Evolutionary conservation across 129 eudicot genomes (phyloP), one percentile per base, ranked within the genome.

Genomic region (Arctium lappa): DNA sequence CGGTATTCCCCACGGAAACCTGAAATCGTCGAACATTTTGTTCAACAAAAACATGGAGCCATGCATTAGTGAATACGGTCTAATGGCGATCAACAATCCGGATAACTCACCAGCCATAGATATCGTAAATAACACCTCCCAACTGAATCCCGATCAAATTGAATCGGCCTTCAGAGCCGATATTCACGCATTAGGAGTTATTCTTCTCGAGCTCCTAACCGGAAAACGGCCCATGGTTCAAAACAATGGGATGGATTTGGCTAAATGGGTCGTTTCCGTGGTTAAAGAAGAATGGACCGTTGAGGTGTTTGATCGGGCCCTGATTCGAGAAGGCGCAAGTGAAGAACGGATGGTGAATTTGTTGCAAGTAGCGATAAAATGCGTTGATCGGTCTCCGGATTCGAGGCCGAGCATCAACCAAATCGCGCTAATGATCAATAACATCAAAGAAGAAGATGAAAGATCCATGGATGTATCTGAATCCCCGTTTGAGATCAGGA

Each of bases 271-370:
- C 4, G 78, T 86, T 33, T 90, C 95, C 0, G 97, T 89, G 83
- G 90, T 93, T 38, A 88, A 88, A 78, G 97, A 91, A 80, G 93
- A 91, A 77, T 91, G 95, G 97, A 93, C 95, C 0, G 97, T 88
- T 0, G 97, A 91, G 71, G 95, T 93, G 60, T 93, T 93, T 68
- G 97, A 93, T 22, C 87, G 85, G 76, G 85, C 77, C 42, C 75
- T 93, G 77, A 76, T 93, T 8, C 80, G 80, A 31, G 95, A 91
- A 81, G 93, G 93, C 1, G 95, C 93, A 3, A 93, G 92, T 81
- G 97, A 93, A 79, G 97, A 88, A 81, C 86, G 95, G 79, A 91
- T 93, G 95, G 95, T 91, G 73, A 88, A 85, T 60, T 34, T 93
- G 91, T 80, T 93, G 56, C 97, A 91, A 40, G 36, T 93, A 3